Evolutionary conservation across 1,284 basidiomycete species (phyloP), one percentile per base, ranked within the genome.

Genomic region (Boletus smithii): DNA sequence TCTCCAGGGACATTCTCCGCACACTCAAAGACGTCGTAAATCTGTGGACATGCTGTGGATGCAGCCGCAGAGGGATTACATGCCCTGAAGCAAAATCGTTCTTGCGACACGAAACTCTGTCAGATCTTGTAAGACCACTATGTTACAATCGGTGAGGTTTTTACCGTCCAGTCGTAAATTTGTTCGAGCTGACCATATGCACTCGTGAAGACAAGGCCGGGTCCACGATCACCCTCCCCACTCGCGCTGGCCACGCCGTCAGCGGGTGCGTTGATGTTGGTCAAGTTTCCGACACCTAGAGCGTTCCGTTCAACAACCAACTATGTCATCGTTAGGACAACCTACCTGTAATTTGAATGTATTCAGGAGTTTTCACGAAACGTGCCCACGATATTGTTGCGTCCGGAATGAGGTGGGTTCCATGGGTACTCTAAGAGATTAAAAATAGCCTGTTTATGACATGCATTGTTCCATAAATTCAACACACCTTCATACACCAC

Each of bases 301-400:
- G 35, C 42, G 29, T n/a, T 48, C 22, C 16, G 20, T 45, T 57
- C n/a, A 53, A 33, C 4, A 16, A 32, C 17, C 8, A 9, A 30
- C 27, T 18, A 13, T 26, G 23, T 26, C 17, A 27, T 27, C 17
- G 7, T 29, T 29, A 37, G 23, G 39, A 33, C 14, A 14, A 53
- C 66, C 38, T 46, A 71, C 81, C 86, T 41, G 80, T 83, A 46
- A 87, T 68, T 62, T 88, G 84, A 20, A 88, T 73, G 59, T 80
- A 88, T 64, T 84, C 79, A 26, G 82, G 77, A 5, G 89, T 85
- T 54, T 76, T 69, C 24, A 85, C 74, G 61, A 83, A 76, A 63
- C 88, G 87, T n/a, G 82, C 88, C 44, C 82, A 81, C 16, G 70
- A 73, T 61, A 92, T 80, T 14, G 86, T 71, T 17, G 85, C 88